Evolutionary conservation across 257 asterid genomes (phyloP), one percentile per base, ranked within the genome.

Genomic region (Voacanga thouarsii): DNA sequence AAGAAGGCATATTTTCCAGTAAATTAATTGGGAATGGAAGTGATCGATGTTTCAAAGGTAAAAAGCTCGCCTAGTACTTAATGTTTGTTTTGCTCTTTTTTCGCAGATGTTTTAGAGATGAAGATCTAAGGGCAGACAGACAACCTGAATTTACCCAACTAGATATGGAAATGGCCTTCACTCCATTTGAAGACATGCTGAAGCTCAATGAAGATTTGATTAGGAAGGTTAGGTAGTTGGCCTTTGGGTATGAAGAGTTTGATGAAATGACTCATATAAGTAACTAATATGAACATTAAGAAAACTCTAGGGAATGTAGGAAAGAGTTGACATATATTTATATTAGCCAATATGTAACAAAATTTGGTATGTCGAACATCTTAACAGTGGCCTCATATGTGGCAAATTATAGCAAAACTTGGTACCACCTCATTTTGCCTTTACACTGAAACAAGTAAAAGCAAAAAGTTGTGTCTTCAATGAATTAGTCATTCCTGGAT

Each of bases 141-240:
- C 99, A 96, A 82, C 98, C 99, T 3, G 98, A 96, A 89, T 96
- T 96, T 80, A 93, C 99, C 0, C 98, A 96, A 81, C 93, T 93
- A 56, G 99, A 96, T 88, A 88, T 96, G 89, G 99, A 96, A 83
- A 77, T 96, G 97, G 97, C 98, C 64, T 96, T 96, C 87, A 89
- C 97, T 70, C 94, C 98, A 47, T 80, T 93, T 75, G 97, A 92
- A 89, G 97, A 96, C 84, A 92, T 96, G 97, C 89, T 93, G 84
- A 96, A 85, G 77, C 92, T 96, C 83, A 96, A 93, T 83, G 99
- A 96, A 87, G 97, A 96, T 89, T 84, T 96, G 87, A 96, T 96
- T 80, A 89, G 98, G 87, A 90, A 93, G 97, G 98, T 92, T 79
- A 68, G 84, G 33, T 19, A 61, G 12, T 15, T 60, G 10, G 76